A percentile compares a stretch with the other conserved stretches of the same genome.
phyloP scores from a whole-genome alignment of 768 basidiomycete species.

The Arthromyces matolae region DNA sequence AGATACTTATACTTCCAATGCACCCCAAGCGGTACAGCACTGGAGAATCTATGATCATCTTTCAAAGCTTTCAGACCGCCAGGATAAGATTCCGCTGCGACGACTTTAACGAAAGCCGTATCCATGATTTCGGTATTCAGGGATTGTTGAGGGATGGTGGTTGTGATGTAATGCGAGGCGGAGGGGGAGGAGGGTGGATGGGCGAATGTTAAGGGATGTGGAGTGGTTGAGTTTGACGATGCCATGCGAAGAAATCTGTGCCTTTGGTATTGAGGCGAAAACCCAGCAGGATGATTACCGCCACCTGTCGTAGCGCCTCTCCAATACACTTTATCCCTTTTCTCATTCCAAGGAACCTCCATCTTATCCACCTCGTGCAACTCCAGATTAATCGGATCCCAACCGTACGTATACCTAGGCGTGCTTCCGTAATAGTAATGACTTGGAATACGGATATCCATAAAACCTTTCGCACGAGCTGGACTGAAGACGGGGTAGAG shows the following conservation, averaged over 20 bases:
- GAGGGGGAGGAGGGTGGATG: constrained; percentile 70
- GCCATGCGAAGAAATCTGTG: constrained; percentile 89
- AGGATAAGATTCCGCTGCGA: constrained; percentile 68
- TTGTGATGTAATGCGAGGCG: constrained; percentile 52
- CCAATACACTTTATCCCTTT: constrained; percentile 89
- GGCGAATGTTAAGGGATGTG: constrained; percentile 66
- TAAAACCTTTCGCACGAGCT: constrained; percentile 78
- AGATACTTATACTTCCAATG: too few species aligned
- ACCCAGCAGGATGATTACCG: constrained; percentile 82
- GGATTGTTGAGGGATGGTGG: constrained; percentile 49
- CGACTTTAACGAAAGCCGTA: constrained; percentile 76
- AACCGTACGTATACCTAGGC: constrained; percentile 82
- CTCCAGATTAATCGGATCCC: constrained; percentile 74
- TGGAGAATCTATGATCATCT: constrained; percentile 62
- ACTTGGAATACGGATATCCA: constrained; percentile 91
- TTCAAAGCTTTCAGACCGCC: constrained; percentile 67
- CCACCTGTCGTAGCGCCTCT: constrained; percentile 95
- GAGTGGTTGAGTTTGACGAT: constrained; percentile 47
- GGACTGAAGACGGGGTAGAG: constrained; percentile 96
- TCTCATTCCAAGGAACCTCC: constrained; percentile 88
- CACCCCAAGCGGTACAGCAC: constrained; percentile 80
- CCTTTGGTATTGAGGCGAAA: constrained; percentile 77
- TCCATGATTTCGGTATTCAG: constrained; percentile 86
- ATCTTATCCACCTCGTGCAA: constrained; percentile 77
- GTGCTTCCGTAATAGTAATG: constrained; percentile 93